Evolutionary conservation across 2,329 filamentous ascomycete genomes (phyloP), one percentile per base, ranked within the genome.

Genomic region (Hypoxylon sp.): DNA sequence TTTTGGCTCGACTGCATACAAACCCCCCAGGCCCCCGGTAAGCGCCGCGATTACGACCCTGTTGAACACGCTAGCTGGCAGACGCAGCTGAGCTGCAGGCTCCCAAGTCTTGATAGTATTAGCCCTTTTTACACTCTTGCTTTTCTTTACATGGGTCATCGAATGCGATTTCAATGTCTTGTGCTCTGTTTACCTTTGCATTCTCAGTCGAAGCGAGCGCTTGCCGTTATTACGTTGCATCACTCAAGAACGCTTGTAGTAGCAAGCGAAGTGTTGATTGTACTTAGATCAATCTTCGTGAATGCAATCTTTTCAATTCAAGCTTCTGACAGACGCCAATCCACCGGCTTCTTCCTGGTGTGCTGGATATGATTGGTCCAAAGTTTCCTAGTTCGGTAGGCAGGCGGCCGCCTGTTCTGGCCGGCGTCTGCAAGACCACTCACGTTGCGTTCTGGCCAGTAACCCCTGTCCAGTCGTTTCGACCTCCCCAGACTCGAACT

Each of bases 401-500:
- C 50, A 49, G 58, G 57, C 20, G 72, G 76, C 60, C 72, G 72
- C 74, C 61, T 37, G 65, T 58, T 64, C 35, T 68, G 78, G 78
- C 74, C 78, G 76, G 78, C 78, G 78, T 76, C 74, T 79, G 72
- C 66, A 40, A n/a, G 48, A 27, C 73, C 75, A 76, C 49, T 75
- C 68, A 75, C 46, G 50, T 64, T 40, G 27, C 61, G 51, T 48
- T 57, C 56, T 63, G 51, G 53, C 42, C 33, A 35, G 66, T 54
- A 40, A 55, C 53, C 68, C 69, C 56, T 64, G 65, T 62, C 60
- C 65, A 40, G 20, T 65, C 46, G 50, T 64, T 69, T 61, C 59
- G 37, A 61, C 61, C 57, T 46, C 49, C 55, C 61, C 61, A 37
- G 55, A 60, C 56, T 31, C 42, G n/a, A 22, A 3, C 51, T 59